Conservation (phyloP, 2,329 filamentous ascomycete species). For the Colletotrichum scovillei region DNA sequence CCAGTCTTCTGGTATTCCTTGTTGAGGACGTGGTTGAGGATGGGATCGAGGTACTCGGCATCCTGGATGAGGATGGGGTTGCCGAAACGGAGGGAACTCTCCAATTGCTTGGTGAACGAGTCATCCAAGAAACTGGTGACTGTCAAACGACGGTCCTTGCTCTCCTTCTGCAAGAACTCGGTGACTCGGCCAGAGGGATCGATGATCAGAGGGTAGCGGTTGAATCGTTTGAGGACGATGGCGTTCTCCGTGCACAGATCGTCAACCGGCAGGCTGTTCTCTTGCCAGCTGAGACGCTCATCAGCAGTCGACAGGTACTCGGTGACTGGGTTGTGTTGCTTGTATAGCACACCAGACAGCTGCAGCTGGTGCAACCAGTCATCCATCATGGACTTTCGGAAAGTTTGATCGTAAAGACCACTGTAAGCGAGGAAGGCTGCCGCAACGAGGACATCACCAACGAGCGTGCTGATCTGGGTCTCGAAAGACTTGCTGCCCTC, state of each 20-base stretch:
- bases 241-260: constrained; percentile 99
- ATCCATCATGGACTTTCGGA: constrained; percentile 96
- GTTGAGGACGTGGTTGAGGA: constrained; percentile 98
- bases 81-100: constrained; percentile 96
- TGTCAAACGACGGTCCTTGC: constrained; percentile 91
- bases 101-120: constrained; percentile 96
- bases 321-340: constrained; percentile 92
- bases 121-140: constrained; percentile 98
- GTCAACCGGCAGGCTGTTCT: constrained; percentile 91
- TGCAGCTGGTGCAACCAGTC: constrained; percentile 96
- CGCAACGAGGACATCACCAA: constrained; percentile 96
- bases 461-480: constrained; percentile 95
- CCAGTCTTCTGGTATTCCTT: constrained; percentile 99
- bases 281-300: constrained; percentile 94
- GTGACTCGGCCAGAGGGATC: constrained; percentile 95
- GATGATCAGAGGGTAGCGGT: constrained; percentile 97
- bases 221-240: constrained; percentile 97
- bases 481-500: constrained; percentile 98
- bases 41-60: constrained; percentile 95
- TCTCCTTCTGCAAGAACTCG: constrained; percentile 95
- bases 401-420: constrained; percentile 97
- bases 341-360: constrained; percentile 92
- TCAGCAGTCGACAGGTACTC: constrained; percentile 98
- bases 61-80: constrained; percentile 99
- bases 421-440: constrained; percentile 97